Percentiles rank a stretch among this genome's conserved stretches.
phyloP scores from a whole-genome alignment of 148 eudicot genomes.

The Heliamphora exappendiculata region DNA sequence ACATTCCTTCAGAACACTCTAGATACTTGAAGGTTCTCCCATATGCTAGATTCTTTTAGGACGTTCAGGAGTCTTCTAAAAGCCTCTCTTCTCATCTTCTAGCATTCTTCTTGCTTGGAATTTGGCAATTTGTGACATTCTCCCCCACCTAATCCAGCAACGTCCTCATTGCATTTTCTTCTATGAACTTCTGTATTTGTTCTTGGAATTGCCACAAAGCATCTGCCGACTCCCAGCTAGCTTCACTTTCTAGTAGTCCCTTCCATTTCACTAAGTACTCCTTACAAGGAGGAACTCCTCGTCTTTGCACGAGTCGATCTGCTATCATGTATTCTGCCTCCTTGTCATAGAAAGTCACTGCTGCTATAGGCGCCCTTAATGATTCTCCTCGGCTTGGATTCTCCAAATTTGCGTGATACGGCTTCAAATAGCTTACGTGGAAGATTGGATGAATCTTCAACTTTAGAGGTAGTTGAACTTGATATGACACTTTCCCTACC shows the following conservation, averaged over 20 bases:
- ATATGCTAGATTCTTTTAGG: no score
- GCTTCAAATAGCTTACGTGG: neutral
- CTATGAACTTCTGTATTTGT: neutral
- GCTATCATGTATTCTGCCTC: neutral
- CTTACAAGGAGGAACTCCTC: no score
- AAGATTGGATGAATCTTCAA: neutral
- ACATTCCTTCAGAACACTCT: no score
- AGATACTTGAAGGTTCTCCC: no score
- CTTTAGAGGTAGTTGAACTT: neutral
- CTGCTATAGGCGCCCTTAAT: no score
- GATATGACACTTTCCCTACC: neutral
- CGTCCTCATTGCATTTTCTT: neutral
- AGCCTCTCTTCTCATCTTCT: no score
- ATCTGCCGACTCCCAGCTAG: neutral
- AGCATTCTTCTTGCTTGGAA: no score
- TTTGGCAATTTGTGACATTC: no score
- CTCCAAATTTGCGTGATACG: no score
- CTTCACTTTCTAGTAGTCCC: neutral
- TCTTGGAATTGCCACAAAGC: neutral
- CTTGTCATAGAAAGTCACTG: neutral
- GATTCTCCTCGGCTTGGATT: no score
- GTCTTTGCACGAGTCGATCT: neutral
- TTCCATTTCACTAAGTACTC: neutral
- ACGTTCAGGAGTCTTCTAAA: no score
- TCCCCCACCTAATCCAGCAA: neutral